These are phyloP conservation scores for Leccinum ponderosum DNA, from an alignment of 1,284 basidiomycete species.

Conservation along the genomic window DNA sequence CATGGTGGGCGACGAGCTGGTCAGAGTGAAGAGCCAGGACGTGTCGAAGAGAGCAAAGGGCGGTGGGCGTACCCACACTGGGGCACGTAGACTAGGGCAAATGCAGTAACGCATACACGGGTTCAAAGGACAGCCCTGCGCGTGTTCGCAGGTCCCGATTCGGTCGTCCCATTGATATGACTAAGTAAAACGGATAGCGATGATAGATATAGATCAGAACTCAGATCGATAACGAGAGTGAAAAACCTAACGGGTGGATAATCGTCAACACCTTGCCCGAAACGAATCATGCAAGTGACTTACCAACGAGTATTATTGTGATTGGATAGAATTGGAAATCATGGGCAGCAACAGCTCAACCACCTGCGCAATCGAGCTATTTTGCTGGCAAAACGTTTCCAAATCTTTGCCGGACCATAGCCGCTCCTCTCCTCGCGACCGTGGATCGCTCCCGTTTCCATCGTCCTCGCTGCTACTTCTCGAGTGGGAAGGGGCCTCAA, in stretches of 20 bases:
- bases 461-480: slow-evolving; percentile 38
- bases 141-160: slow-evolving; percentile 12
- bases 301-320: slow-evolving; percentile 25
- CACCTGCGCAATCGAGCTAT: slow-evolving; percentile 64
- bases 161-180: slow-evolving; percentile 12
- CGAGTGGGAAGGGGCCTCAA: slow-evolving; percentile 45
- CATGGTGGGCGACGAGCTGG: slow-evolving; percentile 35
- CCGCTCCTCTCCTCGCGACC: slow-evolving; percentile 42
- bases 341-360: slow-evolving; percentile 54
- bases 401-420: slow-evolving; percentile 69
- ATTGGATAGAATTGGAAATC: slow-evolving; percentile 35
- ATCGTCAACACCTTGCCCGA: slow-evolving; percentile 13
- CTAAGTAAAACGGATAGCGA: slow-evolving; percentile 23
- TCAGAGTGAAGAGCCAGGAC: slow-evolving; percentile 16
- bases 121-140: slow-evolving; percentile 26
- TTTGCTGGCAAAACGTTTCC: slow-evolving; percentile 69
- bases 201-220: slow-evolving; percentile 30
- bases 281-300: slow-evolving; percentile 10
- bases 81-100: slow-evolving; percentile 29
- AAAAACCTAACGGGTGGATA: slow-evolving; percentile 7
- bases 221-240: slow-evolving; percentile 23
- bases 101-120: not conserved
- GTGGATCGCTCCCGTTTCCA: slow-evolving; percentile 29
- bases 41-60: slow-evolving; percentile 20
- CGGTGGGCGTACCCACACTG: slow-evolving; percentile 17